Percentiles rank a stretch among this genome's conserved stretches.
Conservation (phyloP, 495 filamentous ascomycete genomes). For the Xylaria cubensis region DNA sequence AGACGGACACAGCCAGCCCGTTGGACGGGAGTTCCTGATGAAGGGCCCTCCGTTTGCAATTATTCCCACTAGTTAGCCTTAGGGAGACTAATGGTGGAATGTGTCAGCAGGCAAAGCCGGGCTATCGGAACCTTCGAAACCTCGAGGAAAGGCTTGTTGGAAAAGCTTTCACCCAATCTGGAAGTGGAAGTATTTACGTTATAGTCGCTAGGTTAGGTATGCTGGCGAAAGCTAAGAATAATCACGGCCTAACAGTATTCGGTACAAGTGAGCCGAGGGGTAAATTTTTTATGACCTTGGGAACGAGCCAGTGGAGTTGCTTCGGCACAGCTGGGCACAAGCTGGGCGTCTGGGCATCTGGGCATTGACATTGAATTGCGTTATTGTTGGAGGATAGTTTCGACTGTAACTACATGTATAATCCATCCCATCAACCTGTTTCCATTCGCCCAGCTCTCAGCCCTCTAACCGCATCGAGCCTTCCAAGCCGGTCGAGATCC, state of each 20-base stretch:
- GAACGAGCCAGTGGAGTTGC: conserved; percentile 5
- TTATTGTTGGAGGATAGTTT: conserved; percentile 5
- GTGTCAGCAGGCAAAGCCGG: conserved; percentile 10
- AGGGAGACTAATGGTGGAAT: background rate
- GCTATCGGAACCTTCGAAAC: conserved; percentile 14
- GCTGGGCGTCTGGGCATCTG: conserved; percentile 10
- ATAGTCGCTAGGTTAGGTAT: background rate
- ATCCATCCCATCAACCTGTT: too few species aligned
- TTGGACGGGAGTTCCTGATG: conserved; percentile 4
- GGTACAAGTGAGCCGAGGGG: conserved; percentile 17
- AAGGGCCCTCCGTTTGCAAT: conserved; percentile 9
- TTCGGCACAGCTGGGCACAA: conserved; percentile 1
- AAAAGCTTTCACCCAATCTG: background rate
- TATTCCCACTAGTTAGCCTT: conserved; percentile 5
- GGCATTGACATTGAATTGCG: conserved; percentile 8
- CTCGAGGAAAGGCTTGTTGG: background rate
- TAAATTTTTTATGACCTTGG: background rate
- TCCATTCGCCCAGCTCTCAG: conserved; percentile 20
- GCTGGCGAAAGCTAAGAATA: background rate
- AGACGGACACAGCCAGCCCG: background rate
- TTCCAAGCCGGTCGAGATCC: background rate
- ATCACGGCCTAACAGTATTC: background rate
- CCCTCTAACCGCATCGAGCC: conserved; percentile 19
- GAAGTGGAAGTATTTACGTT: too few species aligned
- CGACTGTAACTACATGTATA: background rate